Evolutionary conservation across 176 grass and related monocot genomes (phyloP).

Genomic region (Oryza punctata): DNA sequence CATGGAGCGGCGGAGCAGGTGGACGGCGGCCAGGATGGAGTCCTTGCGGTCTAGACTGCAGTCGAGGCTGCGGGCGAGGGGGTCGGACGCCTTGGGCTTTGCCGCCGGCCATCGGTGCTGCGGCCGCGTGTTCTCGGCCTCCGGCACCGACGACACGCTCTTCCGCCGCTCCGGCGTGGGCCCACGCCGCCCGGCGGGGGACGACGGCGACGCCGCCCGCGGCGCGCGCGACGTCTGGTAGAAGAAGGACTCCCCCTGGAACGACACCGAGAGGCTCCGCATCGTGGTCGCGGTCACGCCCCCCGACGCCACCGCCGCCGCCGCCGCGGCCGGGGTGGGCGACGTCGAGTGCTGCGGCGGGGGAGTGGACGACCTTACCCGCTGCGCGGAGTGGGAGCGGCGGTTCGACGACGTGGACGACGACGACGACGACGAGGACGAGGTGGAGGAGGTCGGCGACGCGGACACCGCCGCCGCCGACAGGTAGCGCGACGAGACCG

Average conservation of each 20-base stretch:
- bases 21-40: conserved; percentile 82
- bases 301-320: not conserved
- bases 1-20: conserved; percentile 80
- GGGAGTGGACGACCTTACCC: conserved; percentile 55
- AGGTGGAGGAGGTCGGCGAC: conserved; percentile 54
- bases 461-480: conserved; percentile 34
- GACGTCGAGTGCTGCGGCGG: conserved; percentile 56
- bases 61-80: conserved; percentile 82
- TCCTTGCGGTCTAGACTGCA: conserved; percentile 77
- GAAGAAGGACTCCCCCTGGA: conserved; percentile 97
- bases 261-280: conserved; percentile 91
- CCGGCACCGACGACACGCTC: conserved; percentile 52
- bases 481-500: conserved; percentile 61
- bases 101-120: conserved; percentile 70
- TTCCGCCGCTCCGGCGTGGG: conserved; percentile 77
- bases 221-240: conserved; percentile 74
- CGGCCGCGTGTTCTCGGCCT: conserved; percentile 69
- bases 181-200: conserved; percentile 48
- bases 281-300: conserved; percentile 54
- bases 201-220: conserved; percentile 45
- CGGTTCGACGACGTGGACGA: conserved; percentile 56
- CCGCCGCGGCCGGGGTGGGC: conserved; percentile 30
- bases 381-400: conserved; percentile 66
- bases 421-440: conserved; percentile 40
- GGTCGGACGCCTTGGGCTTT: conserved; percentile 63